Percentiles rank a stretch among this genome's conserved stretches.
These are phyloP conservation scores for Dendrostoma leiphaemia DNA, from an alignment of 2,329 filamentous ascomycete species.

Conservation along the genomic window DNA sequence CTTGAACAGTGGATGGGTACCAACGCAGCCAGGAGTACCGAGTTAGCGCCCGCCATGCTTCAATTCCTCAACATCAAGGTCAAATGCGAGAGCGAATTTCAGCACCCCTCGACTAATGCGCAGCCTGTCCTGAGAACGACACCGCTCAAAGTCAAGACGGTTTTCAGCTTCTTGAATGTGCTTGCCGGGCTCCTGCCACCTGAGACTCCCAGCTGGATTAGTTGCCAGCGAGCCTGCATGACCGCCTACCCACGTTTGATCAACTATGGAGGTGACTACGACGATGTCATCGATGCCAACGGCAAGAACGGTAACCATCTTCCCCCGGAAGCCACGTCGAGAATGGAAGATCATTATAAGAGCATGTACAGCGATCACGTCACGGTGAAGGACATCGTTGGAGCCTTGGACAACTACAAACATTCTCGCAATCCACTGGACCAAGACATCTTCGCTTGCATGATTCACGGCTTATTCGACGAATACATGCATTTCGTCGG, in stretches of 20 bases:
- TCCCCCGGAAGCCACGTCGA: constrained; percentile 73
- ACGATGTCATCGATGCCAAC: constrained; percentile 87
- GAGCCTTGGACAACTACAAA: constrained; percentile 83
- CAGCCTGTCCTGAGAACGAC: constrained; percentile 58
- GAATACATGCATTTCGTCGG: constrained; percentile 95
- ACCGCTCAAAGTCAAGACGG: constrained; percentile 80
- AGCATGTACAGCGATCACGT: constrained; percentile 95
- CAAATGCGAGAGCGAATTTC: constrained; percentile 72
- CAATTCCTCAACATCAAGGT: constrained; percentile 86
- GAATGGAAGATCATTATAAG: constrained; percentile 98
- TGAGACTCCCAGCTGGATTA: constrained; percentile 64
- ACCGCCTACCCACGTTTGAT: constrained; percentile 91
- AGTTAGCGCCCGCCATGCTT: constrained; percentile 69
- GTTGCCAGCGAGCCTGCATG: constrained; percentile 83
- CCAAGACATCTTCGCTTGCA: constrained; percentile 95
- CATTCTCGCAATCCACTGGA: constrained; percentile 78
- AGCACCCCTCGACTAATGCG: constrained; percentile 62
- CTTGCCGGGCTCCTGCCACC: constrained; percentile 66
- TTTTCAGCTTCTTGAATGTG: constrained; percentile 75
- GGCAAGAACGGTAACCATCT: constrained; percentile 79
- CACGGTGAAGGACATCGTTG: constrained; percentile 81
- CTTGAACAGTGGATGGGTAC: constrained; percentile 77
- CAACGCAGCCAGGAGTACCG: constrained; percentile 62
- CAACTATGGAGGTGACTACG: constrained; percentile 91
- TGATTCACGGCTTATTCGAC: constrained; percentile 97